Evolutionary conservation across 805 yeast species (phyloP), one percentile per base, ranked within the genome.

Genomic region (Starmerella apis): DNA sequence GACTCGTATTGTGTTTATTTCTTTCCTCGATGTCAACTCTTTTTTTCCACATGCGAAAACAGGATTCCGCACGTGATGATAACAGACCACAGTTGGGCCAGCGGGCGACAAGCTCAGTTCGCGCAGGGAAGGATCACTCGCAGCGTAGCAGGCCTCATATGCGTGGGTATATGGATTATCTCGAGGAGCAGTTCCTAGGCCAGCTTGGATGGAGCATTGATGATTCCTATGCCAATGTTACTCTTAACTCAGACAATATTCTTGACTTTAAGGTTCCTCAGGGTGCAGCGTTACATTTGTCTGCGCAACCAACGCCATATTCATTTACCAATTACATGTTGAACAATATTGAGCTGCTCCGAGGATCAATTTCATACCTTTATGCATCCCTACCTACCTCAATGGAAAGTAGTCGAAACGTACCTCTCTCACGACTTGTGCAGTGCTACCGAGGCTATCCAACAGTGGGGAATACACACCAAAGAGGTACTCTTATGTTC

Each of bases 101-200:
- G n/a, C n/a, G n/a, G n/a, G n/a, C n/a, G n/a, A n/a, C n/a, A n/a
- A n/a, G n/a, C n/a, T n/a, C n/a, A n/a, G n/a, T n/a, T n/a, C n/a
- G n/a, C n/a, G n/a, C n/a, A n/a, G n/a, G n/a, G n/a, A n/a, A n/a
- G n/a, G n/a, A n/a, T n/a, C n/a, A 18, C 35, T 31, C 8, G 31
- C 31, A 13, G 11, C 9, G 9, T 13, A 27, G 31, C 13, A 27
- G 31, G 31, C 31, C 11, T 13, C 35, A n/a, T 16, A 86, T 86
- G 96, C 70, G 80, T 54, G 75, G 78, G 38, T 88, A 83, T 68
- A 86, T 90, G 95, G 95, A 90, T 59, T 83, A 81, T 64, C 76
- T 90, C 28, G 81, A 81, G 58, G 72, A 75, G 65, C 76, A 84
- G 57, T 90, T 84, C 67, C 77, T 81, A 63, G 66, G 71, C 33